Base-by-base conservation (phyloP, 768 basidiomycete genomes). In the Hirschioporus abietinus region DNA sequence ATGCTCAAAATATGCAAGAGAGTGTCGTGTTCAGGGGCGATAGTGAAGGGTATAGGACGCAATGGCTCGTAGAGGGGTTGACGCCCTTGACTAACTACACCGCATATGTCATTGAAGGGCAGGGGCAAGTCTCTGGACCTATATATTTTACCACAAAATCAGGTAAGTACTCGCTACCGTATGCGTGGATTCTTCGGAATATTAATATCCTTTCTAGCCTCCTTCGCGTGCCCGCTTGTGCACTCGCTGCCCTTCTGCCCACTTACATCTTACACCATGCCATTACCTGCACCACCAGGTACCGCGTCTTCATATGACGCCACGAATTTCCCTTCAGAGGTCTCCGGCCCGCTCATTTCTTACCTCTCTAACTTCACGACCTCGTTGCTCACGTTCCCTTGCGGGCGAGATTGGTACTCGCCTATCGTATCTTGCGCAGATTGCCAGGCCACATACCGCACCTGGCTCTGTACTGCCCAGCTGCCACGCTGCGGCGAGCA, bases 341-440 rank as follows among this genome's bases (percentile, higher is more conserved):
- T 92, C n/a, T 77, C 83, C 23, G 72, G 73, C 12, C 82, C 84
- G 7, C 81, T 93, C 58, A 71, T 88, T 58, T 77, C 81, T 25
- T 85, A 84, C 67, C 76, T 95, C 69, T 76, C 86, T 63, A 92
- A 93, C 76, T 93, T 95, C 76, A 89, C 92, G 0, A 81, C 82
- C 0, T 83, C 86, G 23, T 84, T 96, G 9, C 82, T 84, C 35
- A 90, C 89, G 2, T 86, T 88, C 68, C 84, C 92, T 0, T 95
- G 94, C 73, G 91, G 91, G 20, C 84, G 91, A 30, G 92, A 94
- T 72, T 72, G 80, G 65, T 96, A 93, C 77, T 93, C 91, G 7
- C 89, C 90, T 0, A 75, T 94, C 24, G 85, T 91, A 27, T 85
- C 86, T 3, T 96, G 94, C 72, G 81, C 84, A 17, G 88, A 91